These are phyloP conservation scores for Fusarium albidum DNA, from an alignment of 2,329 filamentous ascomycete species.

Conservation along the genomic window DNA sequence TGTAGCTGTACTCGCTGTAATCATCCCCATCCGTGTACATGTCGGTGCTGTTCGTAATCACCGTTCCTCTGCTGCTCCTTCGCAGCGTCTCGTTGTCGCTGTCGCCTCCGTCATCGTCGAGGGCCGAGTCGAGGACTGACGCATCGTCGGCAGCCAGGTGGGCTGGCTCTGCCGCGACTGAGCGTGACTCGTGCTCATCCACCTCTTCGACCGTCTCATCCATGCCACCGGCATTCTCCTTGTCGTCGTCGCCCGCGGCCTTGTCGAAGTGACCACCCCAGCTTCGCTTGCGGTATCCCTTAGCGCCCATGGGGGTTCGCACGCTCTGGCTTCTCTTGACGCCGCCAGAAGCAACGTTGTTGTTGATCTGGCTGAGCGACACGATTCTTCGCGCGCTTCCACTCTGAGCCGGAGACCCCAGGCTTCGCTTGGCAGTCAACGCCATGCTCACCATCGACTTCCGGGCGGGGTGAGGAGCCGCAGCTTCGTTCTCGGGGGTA, in stretches of 20 bases:
- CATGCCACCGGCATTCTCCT: constrained; percentile 67
- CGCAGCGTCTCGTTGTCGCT: constrained; percentile 63
- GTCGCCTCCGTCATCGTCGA: constrained; percentile 39
- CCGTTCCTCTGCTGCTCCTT: constrained; percentile 58
- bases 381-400: constrained; percentile 80
- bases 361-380: constrained; percentile 88
- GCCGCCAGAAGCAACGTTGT: constrained; percentile 70
- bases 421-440: constrained; percentile 60
- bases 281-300: constrained; percentile 70
- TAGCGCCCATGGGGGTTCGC: constrained; percentile 61
- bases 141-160: constrained; percentile 38
- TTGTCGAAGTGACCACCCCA: constrained; percentile 67
- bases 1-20: constrained; percentile 52
- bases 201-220: constrained; percentile 71
- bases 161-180: constrained; percentile 21
- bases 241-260: constrained; percentile 62
- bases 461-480: constrained; percentile 34
- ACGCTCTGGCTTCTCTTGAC: constrained; percentile 83
- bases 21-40: constrained; percentile 49
- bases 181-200: constrained; percentile 43
- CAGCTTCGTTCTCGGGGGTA: constrained; percentile 34
- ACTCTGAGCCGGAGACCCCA: constrained; percentile 54
- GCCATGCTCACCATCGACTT: constrained; percentile 60
- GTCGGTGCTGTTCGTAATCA: constrained; percentile 53
- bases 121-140: constrained; percentile 33